Conservation (phyloP, 2,329 filamentous ascomycete species). For the Plenodomus lindquistii region DNA sequence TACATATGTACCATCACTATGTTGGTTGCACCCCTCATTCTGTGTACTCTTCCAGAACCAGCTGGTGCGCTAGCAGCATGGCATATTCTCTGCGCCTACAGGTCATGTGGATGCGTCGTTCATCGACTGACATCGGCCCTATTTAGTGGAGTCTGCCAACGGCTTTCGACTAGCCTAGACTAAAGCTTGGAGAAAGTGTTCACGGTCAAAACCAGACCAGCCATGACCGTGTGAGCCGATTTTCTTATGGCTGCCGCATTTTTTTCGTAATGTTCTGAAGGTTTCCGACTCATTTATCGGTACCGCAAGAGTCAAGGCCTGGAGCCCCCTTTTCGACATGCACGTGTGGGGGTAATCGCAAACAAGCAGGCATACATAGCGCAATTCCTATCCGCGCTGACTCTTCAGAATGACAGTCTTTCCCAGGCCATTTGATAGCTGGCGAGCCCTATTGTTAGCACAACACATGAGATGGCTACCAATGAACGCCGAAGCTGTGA, state of each 20-base stretch:
- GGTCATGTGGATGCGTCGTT: not conserved
- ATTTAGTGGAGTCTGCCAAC: not conserved
- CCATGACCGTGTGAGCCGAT: not conserved
- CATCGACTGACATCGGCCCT: not conserved
- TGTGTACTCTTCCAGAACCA: conserved; percentile 35
- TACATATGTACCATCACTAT: conserved; percentile 20
- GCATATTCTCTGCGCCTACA: not conserved
- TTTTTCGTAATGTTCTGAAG: not conserved
- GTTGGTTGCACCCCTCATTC: conserved; percentile 16
- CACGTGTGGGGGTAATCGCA: not conserved
- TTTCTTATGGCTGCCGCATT: not conserved
- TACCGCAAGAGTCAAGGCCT: not conserved
- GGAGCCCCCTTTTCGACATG: not conserved
- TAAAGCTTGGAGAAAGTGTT: not conserved
- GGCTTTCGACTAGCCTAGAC: not conserved
- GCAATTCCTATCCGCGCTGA: not conserved
- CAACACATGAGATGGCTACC: not conserved
- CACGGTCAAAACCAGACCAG: not conserved
- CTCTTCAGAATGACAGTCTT: not conserved
- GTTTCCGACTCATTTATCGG: not conserved
- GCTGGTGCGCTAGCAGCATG: conserved; percentile 4
- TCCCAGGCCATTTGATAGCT: not conserved
- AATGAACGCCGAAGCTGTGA: not conserved
- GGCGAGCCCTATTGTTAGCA: not conserved
- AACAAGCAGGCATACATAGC: not conserved